Base-by-base conservation (phyloP, 2,329 filamentous ascomycete species). In the Septoria linicola region DNA sequence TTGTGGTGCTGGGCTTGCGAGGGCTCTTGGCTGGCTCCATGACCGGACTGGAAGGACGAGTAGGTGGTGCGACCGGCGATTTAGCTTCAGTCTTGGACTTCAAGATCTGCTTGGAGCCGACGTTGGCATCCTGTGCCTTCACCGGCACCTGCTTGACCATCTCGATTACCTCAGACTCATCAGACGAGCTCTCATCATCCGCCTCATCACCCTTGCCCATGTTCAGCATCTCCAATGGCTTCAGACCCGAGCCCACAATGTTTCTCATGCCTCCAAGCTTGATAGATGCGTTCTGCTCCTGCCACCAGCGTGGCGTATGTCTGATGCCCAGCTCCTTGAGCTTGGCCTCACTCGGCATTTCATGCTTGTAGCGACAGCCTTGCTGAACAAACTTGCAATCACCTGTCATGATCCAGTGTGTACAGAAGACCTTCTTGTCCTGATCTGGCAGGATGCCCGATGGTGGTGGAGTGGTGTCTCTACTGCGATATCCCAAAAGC, bases 281-380 rank as follows among this genome's bases (percentile, higher is more conserved):
- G 32, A 72, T 60, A 1, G 65, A 65, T 17, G 56, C 60, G 19
- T 64, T 57, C 59, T 76, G 75, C 46, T 82, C 76, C 46, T 73
- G 72, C 63, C 75, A 83, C 82, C 82, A 84, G 6, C 68, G 67
- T 7, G 82, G 81, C 13, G 77, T 69, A 35, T 73, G 71, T 2
- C 71, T 70, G 43, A 95, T 79, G 0, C 91, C 91, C 2, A 95
- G 76, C 5, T 78, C 75, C 36, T 80, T 73, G 60, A 95, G 81
- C 1, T 83, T 87, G 0, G 76, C 73, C 43, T 76, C 76, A 58
- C 90, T 83, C 0, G 91, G 91, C 87, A 96, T 95, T 67, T 93
- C 88, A 68, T 96, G 91, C 72, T 90, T 92, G 75, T 84, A 96
- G 59, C 85, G 83, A 73, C 91, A 96, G 0, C 91, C 90, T 64